Conservation (phyloP, 306 rosid species). For the Hylodesmum podocarpum region DNA sequence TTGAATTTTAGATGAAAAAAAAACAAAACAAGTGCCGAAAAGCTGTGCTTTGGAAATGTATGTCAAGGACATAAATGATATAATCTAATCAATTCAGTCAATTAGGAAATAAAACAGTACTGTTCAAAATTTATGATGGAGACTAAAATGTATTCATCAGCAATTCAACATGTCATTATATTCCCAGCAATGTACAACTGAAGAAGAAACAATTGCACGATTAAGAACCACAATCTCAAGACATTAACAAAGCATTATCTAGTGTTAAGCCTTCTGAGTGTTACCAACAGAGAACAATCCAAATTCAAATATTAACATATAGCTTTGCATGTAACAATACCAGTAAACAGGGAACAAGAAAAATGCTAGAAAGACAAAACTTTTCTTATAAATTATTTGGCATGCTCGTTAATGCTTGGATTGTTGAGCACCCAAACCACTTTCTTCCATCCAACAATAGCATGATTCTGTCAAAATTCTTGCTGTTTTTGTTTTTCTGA, state of each 20-base stretch:
- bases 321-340: not conserved
- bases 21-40: not conserved
- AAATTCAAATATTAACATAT: not conserved
- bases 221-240: not conserved
- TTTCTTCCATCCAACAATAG: not conserved
- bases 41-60: not conserved
- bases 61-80: not conserved
- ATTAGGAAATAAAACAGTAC: not conserved
- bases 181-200: not conserved
- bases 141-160: not conserved
- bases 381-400: not conserved
- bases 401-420: not conserved
- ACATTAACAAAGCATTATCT: not conserved
- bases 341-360: not conserved
- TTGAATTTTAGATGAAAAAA: slow-evolving; percentile 14
- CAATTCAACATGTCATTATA: not conserved
- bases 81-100: slow-evolving; percentile 14
- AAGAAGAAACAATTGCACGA: not conserved
- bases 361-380: not conserved
- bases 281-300: not conserved
- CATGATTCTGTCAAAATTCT: not conserved
- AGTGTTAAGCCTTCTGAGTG: not conserved
- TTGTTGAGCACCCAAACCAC: not conserved
- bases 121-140: not conserved
- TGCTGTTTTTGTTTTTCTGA: not conserved